Evolutionary conservation across 2,329 filamentous ascomycete genomes (phyloP), one percentile per base, ranked within the genome.

Genomic region (Aspergillus clavatus): DNA sequence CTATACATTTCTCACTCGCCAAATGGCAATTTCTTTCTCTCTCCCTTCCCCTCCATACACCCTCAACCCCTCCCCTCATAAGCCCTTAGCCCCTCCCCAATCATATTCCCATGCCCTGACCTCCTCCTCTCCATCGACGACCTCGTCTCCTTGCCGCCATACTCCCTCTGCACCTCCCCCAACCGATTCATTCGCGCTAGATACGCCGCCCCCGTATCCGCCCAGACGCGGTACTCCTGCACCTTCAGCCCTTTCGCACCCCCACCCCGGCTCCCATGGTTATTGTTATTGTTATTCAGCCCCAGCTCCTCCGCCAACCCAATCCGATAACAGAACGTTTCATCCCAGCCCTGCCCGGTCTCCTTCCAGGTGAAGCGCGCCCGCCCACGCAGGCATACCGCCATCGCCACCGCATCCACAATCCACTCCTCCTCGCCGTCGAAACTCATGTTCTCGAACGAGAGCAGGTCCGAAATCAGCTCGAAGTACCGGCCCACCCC

Each of bases 161-260:
- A 8, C 8, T 28, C 40, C 18, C 23, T 5, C 14, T 45, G 19
- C 35, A 60, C 46, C 38, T 50, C 43, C 43, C 45, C 54, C 47
- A 58, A 55, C 8, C 31, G 39, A 4, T 60, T 63, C 22, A 54
- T 52, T 28, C 57, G 51, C 19, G 70, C 70, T 45, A 72, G 55
- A 59, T 71, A 71, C 21, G 67, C 69, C 26, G 70, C 70, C 16
- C 69, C 70, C 3, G 66, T 68, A 63, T 72, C 70, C 12, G 67
- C 68, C 70, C 70, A 72, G 22, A 72, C 61, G 33, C 62, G 54
- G 60, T 72, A 72, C 41, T 62, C 66, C 24, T 55, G 56, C n/a
- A 72, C 62, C 47, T 65, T 68, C 37, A 61, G 43, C 28, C 31
- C 40, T 7, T 38, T 48, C 10, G 37, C 39, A 7, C 22, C 29